Evolutionary conservation across 2,329 filamentous ascomycete species (phyloP).

Genomic region (Hymenoscyphus scutula): DNA sequence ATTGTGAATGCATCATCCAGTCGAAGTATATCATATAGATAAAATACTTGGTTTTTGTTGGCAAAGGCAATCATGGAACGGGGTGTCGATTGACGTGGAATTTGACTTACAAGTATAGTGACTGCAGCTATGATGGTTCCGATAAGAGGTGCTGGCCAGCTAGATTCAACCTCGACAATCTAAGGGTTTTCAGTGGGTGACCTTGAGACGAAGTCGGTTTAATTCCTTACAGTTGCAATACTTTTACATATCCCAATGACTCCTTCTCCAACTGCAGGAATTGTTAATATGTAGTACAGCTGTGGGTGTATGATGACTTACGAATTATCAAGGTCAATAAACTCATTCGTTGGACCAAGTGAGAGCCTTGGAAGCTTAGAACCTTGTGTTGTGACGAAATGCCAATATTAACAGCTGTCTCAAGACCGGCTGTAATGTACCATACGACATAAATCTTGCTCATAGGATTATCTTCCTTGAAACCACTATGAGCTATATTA

Average conservation of each 20-base stretch:
- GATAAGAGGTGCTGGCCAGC: slow-evolving; percentile 15
- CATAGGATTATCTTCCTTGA: slow-evolving; percentile 4
- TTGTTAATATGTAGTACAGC: not conserved
- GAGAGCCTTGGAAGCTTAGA: slow-evolving; percentile 55
- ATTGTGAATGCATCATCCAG: slow-evolving; percentile 20
- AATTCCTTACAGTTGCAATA: slow-evolving; percentile 21
- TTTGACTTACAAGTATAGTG: slow-evolving; percentile 18
- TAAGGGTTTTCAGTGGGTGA: not conserved
- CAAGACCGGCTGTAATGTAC: slow-evolving; percentile 27
- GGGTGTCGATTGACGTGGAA: not conserved
- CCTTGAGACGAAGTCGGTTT: not conserved
- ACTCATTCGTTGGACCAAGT: slow-evolving; percentile 57
- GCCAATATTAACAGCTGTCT: slow-evolving; percentile 26
- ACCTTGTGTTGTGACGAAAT: slow-evolving; percentile 27
- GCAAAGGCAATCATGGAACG: not conserved
- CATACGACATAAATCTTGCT: slow-evolving; percentile 18
- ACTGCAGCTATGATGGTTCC: slow-evolving; percentile 21
- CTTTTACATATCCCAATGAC: slow-evolving; percentile 29
- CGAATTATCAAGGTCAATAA: slow-evolving; percentile 55
- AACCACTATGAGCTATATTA: slow-evolving; percentile 8
- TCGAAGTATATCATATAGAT: slow-evolving; percentile 33
- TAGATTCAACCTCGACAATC: slow-evolving; percentile 19
- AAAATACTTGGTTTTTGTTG: slow-evolving; percentile 21
- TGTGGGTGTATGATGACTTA: not conserved
- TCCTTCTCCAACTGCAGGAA: slow-evolving; percentile 24